Evolutionary conservation across 1,139 yeast species (phyloP).

Genomic region (Pichia sp.): DNA sequence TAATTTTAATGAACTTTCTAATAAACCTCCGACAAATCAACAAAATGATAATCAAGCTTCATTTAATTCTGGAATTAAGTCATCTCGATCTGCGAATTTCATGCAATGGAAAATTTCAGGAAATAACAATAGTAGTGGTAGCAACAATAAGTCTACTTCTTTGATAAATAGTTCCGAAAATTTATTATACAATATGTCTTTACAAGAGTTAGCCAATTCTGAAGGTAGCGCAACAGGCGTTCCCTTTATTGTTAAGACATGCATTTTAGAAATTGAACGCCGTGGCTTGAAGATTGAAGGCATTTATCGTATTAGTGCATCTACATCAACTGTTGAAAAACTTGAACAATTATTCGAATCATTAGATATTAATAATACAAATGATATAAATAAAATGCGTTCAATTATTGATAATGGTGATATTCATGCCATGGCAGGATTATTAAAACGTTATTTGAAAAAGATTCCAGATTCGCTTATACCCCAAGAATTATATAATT

Average conservation of each 20-base stretch:
- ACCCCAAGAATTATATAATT: constrained; percentile 62
- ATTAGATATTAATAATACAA: constrained; percentile 27
- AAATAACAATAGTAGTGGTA: constrained; percentile 8
- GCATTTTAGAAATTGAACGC: constrained; percentile 72
- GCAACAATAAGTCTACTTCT: neutral
- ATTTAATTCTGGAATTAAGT: constrained; percentile 9
- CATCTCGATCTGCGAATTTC: constrained; percentile 44
- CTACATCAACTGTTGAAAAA: constrained; percentile 65
- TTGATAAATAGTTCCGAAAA: neutral
- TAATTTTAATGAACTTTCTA: neutral
- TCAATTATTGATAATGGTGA: constrained; percentile 55
- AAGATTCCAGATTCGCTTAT: constrained; percentile 82
- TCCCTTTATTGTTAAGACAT: constrained; percentile 67
- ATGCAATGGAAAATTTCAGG: constrained; percentile 29
- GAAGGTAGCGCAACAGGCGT: constrained; percentile 47
- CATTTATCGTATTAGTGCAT: constrained; percentile 85
- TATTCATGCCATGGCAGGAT: constrained; percentile 80
- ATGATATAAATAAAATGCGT: constrained; percentile 34
- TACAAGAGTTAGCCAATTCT: constrained; percentile 50
- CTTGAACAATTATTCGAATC: constrained; percentile 39
- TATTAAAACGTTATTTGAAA: constrained; percentile 79
- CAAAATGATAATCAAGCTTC: neutral
- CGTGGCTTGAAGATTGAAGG: constrained; percentile 77
- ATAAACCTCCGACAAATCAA: neutral
- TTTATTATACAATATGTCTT: constrained; percentile 39